Evolutionary conservation across 2,329 filamentous ascomycete genomes (phyloP), one percentile per base, ranked within the genome.

Genomic region (Penicillium sp.): DNA sequence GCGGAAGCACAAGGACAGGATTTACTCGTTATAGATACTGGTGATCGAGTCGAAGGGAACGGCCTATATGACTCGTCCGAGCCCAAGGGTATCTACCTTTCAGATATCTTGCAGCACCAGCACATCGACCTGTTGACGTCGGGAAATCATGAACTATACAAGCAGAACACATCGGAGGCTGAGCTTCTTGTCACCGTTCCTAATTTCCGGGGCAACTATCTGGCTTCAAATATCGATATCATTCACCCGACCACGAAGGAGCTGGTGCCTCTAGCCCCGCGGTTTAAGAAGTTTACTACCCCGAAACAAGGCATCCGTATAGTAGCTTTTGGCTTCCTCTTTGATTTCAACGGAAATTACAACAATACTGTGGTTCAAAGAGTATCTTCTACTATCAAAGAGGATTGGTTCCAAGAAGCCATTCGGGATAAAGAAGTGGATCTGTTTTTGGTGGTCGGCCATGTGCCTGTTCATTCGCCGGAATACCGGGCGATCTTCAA

Each of bases 91-190:
- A 82, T 87, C 68, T 97, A 92, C 72, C 91, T 91, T 1, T 93
- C 91, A 70, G 89, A 93, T 62, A 94, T 97, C 54, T 86, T 94
- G 70, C 87, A 86, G 60, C 81, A 95, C 69, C 91, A 96, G 70
- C 76, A 86, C 43, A 86, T 97, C 64, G 93, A 97, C 70, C 77
- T 96, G 27, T 82, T 97, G 47, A 93, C 87, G 65, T 88, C 88
- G 1, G 94, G 94, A 49, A 99, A 99, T 69, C 94, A 99, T 77
- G 94, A 99, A 78, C 83, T 99, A 13, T 99, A 99, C 79, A 85
- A 91, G 66, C 79, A 83, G 55, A 87, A 87, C 60, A 90, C 92
- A 0, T 89, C 91, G 21, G 84, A 89, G 51, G 83, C 87, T 59
- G 94, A 97, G 72, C 90, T 89, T 70, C 80, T 86, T 54, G 84